phyloP scores from a whole-genome alignment of 2,329 filamentous ascomycete genomes.

The Westerdykella aurantiaca region DNA sequence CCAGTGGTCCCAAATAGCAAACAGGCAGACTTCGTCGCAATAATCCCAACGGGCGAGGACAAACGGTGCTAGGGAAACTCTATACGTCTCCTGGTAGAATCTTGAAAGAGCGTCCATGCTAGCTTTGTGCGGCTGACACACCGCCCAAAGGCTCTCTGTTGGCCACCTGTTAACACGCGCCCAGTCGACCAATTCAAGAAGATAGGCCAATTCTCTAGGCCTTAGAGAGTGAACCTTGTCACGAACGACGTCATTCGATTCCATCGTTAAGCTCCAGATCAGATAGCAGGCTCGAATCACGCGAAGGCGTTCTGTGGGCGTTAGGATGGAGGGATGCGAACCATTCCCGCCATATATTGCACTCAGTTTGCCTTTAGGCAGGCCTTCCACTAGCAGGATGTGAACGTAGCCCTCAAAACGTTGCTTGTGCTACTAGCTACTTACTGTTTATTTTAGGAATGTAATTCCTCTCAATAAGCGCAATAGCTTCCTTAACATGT shows the following conservation, averaged over 20 bases:
- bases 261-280: slow-evolving; percentile 1
- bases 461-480: neutral
- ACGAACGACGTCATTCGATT: neutral
- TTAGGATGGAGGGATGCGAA: slow-evolving; percentile 2
- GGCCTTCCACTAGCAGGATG: neutral
- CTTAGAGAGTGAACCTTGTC: neutral
- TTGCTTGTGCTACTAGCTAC: neutral
- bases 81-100: neutral
- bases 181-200: neutral
- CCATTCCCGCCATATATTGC: slow-evolving; percentile 2
- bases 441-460: slow-evolving; percentile 3
- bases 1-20: slow-evolving; percentile 4
- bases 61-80: neutral
- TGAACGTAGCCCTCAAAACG: neutral
- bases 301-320: slow-evolving; percentile 3
- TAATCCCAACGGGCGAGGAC: no score
- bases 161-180: no score
- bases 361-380: neutral
- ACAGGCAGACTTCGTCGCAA: neutral
- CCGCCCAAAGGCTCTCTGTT: neutral
- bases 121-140: neutral
- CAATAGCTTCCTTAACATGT: slow-evolving; percentile 1
- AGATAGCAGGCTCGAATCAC: slow-evolving; percentile 5
- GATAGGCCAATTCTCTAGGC: slow-evolving; percentile 1
- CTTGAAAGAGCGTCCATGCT: neutral